Base-by-base conservation (phyloP, 768 basidiomycete species). In the Porpolomopsis calyptriformis region DNA sequence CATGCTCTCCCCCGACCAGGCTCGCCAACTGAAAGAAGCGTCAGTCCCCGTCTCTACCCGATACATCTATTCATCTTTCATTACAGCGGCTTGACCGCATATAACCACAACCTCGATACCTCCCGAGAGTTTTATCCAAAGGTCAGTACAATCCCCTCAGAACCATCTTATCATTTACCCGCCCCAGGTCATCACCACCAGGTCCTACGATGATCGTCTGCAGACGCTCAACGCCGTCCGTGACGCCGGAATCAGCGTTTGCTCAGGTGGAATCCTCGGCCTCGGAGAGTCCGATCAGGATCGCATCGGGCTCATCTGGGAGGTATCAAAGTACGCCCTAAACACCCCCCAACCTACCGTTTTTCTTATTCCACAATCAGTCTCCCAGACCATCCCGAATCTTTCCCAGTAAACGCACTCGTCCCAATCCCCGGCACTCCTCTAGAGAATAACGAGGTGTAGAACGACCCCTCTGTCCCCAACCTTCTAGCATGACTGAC, bases 71-170 rank as follows among this genome's bases (percentile, higher is more conserved):
- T 40, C 46, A 38, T 38, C 29, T 31, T 29, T 12, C 16, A 16
- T 45, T 29, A 24, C 51, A 89, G 86, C 27, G 94, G 94, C 24
- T 66, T 98, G 56, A 96, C 92, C 38, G 94, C 94, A 2, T 97
- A 98, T 66, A 99, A 99, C 61, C 94, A 99, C 63, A 99, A 99
- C 64, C 77, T 99, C 45, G 94, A 99, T 64, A 99, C 94, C 0
- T 97, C 93, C 25, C 77, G 94, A 51, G 94, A 98, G 65, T 92
- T 83, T 65, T 98, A 98, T 61, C 94, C 94, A 16, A 71, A 85
- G 69, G 91, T 87, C 53, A 37, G 26, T 26, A 10, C 22, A 19
- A 12, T 18, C 47, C 25, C 20, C 36, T 24, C 51, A 49, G 20
- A 23, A 3, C 33, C 14, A 19, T 43, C 18, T 43, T 24, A 39